Base-by-base conservation (phyloP, 305 asterid species). In the Solanum hybrid region DNA sequence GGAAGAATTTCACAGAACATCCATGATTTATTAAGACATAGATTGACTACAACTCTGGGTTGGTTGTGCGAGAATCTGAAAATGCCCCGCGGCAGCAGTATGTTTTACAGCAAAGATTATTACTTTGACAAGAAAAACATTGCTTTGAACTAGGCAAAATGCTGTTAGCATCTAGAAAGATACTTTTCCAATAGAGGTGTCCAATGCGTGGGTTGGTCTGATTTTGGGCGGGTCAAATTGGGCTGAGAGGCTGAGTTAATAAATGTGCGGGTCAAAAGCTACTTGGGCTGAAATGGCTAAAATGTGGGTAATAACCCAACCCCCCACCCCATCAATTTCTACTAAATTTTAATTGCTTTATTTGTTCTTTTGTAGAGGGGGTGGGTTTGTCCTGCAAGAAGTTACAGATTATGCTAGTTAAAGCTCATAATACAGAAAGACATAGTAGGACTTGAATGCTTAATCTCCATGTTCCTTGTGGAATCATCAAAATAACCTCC, bases 1-100 rank as follows among this genome's bases (percentile, higher is more conserved):
- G 17, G 27, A 84, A 84, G 76, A 37, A 84, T 84, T 83, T 83
- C 75, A 45, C 39, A 83, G 88, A 45, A 83, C 88, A 45, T 83
- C 88, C 75, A 45, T 17, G 88, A 29, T 27, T 15, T 51, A 29
- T 83, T 45, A 29, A 17, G 72, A 45, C 75, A 83, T 15, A 14
- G 29, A 51, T 45, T 10, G 72, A 83, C 88, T 9, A n/a, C 24
- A 41, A 82, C 57, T 83, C 38, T 83, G 17, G 72, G 72, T 45
- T 41, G 87, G 38, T 37, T 45, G 75, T 31, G 22, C 38, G 24
- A 84, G 39, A 29, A 84, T 51, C 75, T 29, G 10, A 45, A 45
- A 83, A 83, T 31, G 6, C 88, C 27, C 33, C 3, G 20, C 1
- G 11, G 88, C 75, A 83, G 39, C 72, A 27, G 88, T 51, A 17